These are phyloP conservation scores for Pelargonium myrrhifolium DNA, from an alignment of 441 rosid genomes.

Conservation along the genomic window DNA sequence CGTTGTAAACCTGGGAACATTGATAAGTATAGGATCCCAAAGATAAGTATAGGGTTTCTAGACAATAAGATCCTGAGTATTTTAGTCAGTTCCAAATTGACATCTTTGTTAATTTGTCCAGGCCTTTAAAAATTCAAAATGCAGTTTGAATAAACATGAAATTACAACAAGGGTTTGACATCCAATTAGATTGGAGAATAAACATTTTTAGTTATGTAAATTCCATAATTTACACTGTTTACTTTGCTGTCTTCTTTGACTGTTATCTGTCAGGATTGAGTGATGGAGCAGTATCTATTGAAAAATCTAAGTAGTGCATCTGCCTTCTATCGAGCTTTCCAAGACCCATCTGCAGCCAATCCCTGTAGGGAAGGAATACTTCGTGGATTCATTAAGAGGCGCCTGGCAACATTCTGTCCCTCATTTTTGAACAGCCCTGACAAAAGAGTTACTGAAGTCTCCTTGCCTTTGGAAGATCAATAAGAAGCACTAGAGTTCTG, in stretches of 20 bases:
- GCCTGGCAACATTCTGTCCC: constrained; percentile 45
- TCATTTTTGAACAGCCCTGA: constrained; percentile 56
- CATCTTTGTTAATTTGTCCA: neutral
- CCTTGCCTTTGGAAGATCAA: constrained; percentile 58
- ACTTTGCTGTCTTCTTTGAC: neutral
- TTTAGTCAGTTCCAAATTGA: neutral
- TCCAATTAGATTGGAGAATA: neutral
- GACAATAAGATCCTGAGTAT: neutral
- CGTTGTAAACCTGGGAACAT: neutral
- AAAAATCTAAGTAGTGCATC: constrained; percentile 60
- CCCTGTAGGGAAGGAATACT: constrained; percentile 58
- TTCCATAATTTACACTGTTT: neutral
- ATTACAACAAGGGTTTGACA: too few species aligned
- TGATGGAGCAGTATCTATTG: constrained; percentile 47
- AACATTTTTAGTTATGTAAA: neutral
- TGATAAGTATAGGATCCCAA: neutral
- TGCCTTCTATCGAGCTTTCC: constrained; percentile 57
- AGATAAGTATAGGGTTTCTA: constrained; percentile 1
- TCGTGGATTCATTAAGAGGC: constrained; percentile 47
- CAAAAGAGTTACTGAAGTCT: constrained; percentile 48
- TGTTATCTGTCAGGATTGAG: constrained; percentile 28
- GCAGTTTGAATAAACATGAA: neutral
- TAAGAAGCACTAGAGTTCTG: constrained; percentile 42
- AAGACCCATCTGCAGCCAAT: constrained; percentile 48
- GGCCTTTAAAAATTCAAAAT: neutral